Evolutionary conservation across 225 moss, liverwort and hornwort species (phyloP).

Genomic region (Lunularia cruciata): DNA sequence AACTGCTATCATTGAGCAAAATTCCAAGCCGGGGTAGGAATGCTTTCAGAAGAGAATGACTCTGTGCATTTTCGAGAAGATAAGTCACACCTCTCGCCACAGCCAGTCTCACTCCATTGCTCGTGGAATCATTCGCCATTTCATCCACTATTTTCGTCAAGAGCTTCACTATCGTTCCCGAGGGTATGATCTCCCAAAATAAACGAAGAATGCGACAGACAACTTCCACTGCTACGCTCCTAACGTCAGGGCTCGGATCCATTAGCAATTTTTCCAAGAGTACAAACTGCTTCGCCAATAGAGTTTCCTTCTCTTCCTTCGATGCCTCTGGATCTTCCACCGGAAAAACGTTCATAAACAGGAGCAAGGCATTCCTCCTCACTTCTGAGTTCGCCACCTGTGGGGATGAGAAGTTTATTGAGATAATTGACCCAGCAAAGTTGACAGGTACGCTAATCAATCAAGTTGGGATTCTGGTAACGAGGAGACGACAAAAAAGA

Average conservation of each 20-base stretch:
- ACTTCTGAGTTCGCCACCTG: conserved; percentile 62
- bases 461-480: too few relatives aligned
- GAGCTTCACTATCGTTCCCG: conserved; percentile 38
- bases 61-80: conserved; percentile 49
- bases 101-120: conserved; percentile 43
- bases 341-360: conserved; percentile 55
- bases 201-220: conserved; percentile 53
- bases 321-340: conserved; percentile 54
- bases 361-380: conserved; percentile 51
- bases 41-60: conserved; percentile 45
- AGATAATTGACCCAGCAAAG: too few relatives aligned
- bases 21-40: conserved; percentile 46
- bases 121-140: conserved; percentile 41
- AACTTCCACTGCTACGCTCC: conserved; percentile 52
- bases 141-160: conserved; percentile 45
- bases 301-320: conserved; percentile 54
- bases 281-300: conserved; percentile 50
- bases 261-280: conserved; percentile 48
- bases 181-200: conserved; percentile 59
- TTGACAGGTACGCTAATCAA: too few relatives aligned
- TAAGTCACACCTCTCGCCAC: conserved; percentile 46
- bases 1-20: conserved; percentile 43
- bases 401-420: too few relatives aligned
- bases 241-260: conserved; percentile 55
- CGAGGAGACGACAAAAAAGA: too few relatives aligned